A percentile compares a stretch with the other conserved stretches of the same genome.
phyloP scores from a whole-genome alignment of 2,329 filamentous ascomycete genomes.

The Epichloe gansuensis region DNA sequence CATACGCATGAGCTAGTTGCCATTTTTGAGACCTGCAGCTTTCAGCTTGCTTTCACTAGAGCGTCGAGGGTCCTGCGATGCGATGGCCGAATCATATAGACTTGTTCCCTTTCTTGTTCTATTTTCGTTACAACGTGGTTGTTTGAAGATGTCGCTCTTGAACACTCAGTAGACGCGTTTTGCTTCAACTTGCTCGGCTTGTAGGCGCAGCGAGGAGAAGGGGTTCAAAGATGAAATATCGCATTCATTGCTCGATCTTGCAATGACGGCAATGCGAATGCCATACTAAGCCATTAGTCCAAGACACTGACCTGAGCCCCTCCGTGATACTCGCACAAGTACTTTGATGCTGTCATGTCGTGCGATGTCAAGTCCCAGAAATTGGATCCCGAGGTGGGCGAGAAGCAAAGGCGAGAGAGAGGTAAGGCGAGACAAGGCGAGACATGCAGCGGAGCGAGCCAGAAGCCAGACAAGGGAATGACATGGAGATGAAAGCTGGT shows the following conservation, averaged over 20 bases:
- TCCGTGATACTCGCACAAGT: too few relatives aligned
- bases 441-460: slow-evolving; percentile 6
- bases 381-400: neutral
- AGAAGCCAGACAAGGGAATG: slow-evolving; percentile 2
- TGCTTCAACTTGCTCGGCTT: too few relatives aligned
- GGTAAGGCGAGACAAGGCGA: slow-evolving; percentile 4
- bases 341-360: too few relatives aligned
- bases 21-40: slow-evolving; percentile 5
- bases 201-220: too few relatives aligned
- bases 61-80: neutral
- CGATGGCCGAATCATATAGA: neutral
- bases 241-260: too few relatives aligned
- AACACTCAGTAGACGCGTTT: too few relatives aligned
- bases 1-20: slow-evolving; percentile 1
- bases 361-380: too few relatives aligned
- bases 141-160: neutral
- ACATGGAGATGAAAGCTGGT: neutral
- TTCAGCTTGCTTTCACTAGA: slow-evolving; percentile 8
- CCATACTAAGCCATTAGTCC: too few relatives aligned
- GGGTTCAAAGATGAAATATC: too few relatives aligned
- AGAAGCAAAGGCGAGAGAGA: neutral
- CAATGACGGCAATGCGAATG: too few relatives aligned
- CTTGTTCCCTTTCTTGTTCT: neutral
- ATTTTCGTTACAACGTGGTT: neutral
- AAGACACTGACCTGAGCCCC: too few relatives aligned